phyloP scores from a whole-genome alignment of 305 asterid species.

The Ajuga reptans region DNA sequence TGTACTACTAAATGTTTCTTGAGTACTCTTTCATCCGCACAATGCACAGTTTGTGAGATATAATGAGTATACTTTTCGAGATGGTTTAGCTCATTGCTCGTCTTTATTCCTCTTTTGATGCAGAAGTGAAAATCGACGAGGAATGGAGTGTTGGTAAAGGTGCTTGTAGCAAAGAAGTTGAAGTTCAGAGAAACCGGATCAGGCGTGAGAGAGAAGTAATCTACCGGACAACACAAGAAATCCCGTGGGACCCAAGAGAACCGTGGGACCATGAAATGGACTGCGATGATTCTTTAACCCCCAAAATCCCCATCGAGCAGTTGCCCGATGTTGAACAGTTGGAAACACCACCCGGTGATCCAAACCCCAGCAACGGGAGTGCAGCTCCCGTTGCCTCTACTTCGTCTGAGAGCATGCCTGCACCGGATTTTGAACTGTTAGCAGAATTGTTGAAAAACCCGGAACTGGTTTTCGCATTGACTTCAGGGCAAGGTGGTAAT shows the following conservation, averaged over 20 bases:
- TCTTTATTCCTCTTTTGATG: constrained; percentile 29
- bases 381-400: constrained; percentile 31
- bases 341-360: constrained; percentile 31
- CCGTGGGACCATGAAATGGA: constrained; percentile 99
- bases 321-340: constrained; percentile 57
- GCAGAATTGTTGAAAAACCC: constrained; percentile 82
- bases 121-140: constrained; percentile 51
- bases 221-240: constrained; percentile 57
- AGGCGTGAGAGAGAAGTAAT: constrained; percentile 69
- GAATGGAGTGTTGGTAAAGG: constrained; percentile 62
- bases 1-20: not conserved
- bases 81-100: constrained; percentile 4
- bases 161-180: constrained; percentile 77
- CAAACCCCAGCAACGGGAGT: constrained; percentile 17
- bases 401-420: constrained; percentile 43
- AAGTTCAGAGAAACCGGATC: constrained; percentile 66
- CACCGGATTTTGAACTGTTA: constrained; percentile 77
- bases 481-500: constrained; percentile 72
- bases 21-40: not conserved
- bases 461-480: constrained; percentile 73
- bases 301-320: constrained; percentile 70
- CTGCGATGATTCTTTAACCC: constrained; percentile 74
- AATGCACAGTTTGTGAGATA: not conserved
- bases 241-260: constrained; percentile 71
- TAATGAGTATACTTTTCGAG: not conserved